Conservation (phyloP, 2,329 filamentous ascomycete genomes). For the Seiridium cupressi region DNA sequence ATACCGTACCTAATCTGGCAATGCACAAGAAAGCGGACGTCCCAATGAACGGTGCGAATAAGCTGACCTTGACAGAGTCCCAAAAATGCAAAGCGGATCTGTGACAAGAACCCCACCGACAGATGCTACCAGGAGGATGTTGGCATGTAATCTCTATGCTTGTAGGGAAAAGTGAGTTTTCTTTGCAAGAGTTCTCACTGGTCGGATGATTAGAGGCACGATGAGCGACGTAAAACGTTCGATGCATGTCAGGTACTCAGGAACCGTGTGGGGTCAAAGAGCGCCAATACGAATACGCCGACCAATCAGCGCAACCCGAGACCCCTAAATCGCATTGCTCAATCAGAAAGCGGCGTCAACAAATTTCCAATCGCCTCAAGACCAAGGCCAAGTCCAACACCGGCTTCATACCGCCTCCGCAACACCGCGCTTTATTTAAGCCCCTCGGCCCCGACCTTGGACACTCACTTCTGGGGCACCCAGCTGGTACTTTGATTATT, state of each 20-base stretch:
- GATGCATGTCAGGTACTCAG: neutral
- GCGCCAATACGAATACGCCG: slow-evolving; percentile 5
- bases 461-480: neutral
- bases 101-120: too few species aligned
- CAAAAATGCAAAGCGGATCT: too few species aligned
- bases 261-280: neutral
- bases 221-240: slow-evolving; percentile 6
- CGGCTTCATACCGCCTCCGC: neutral
- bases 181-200: neutral
- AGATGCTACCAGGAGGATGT: too few species aligned
- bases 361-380: slow-evolving; percentile 8
- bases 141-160: too few species aligned
- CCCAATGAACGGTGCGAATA: too few species aligned
- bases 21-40: too few species aligned
- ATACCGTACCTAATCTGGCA: too few species aligned
- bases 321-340: slow-evolving; percentile 7
- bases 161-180: neutral
- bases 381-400: neutral
- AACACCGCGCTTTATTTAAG: neutral
- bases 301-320: neutral
- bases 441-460: neutral
- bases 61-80: too few species aligned
- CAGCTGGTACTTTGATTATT: neutral
- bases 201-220: neutral
- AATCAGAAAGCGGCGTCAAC: slow-evolving; percentile 9